Evolutionary conservation across 257 asterid genomes (phyloP).

Genomic region (Nicotiana paniculata): DNA sequence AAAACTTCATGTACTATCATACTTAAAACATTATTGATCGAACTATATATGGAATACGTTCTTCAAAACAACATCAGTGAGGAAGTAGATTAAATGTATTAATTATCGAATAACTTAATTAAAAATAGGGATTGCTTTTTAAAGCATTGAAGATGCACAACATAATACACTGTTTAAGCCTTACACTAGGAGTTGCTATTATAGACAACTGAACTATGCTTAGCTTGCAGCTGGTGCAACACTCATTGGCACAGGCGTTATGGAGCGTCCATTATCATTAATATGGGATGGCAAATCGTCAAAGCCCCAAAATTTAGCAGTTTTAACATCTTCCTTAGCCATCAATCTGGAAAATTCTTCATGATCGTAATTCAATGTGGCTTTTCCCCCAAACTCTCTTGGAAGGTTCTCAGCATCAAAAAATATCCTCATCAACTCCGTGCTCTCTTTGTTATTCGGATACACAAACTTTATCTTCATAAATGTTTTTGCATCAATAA

Average conservation of each 20-base stretch:
- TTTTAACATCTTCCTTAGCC: slow-evolving; percentile 59
- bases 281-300: slow-evolving; percentile 5
- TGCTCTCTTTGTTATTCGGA: slow-evolving; percentile 55
- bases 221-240: slow-evolving; percentile 35
- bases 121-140: no score
- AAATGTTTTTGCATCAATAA: slow-evolving; percentile 55
- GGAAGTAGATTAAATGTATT: no score
- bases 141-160: neutral
- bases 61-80: no score
- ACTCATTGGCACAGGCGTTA: slow-evolving; percentile 14
- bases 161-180: neutral
- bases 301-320: slow-evolving; percentile 64
- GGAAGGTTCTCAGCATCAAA: slow-evolving; percentile 77
- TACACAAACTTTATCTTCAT: slow-evolving; percentile 59
- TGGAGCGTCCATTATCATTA: neutral
- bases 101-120: no score
- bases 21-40: no score
- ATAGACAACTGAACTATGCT: neutral
- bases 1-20: no score
- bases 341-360: slow-evolving; percentile 77
- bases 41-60: no score
- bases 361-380: slow-evolving; percentile 59
- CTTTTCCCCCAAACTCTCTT: slow-evolving; percentile 78
- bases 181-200: neutral
- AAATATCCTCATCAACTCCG: slow-evolving; percentile 61